phyloP scores from a whole-genome alignment of 2,329 filamentous ascomycete species.

The Fusarium heterosporum region DNA sequence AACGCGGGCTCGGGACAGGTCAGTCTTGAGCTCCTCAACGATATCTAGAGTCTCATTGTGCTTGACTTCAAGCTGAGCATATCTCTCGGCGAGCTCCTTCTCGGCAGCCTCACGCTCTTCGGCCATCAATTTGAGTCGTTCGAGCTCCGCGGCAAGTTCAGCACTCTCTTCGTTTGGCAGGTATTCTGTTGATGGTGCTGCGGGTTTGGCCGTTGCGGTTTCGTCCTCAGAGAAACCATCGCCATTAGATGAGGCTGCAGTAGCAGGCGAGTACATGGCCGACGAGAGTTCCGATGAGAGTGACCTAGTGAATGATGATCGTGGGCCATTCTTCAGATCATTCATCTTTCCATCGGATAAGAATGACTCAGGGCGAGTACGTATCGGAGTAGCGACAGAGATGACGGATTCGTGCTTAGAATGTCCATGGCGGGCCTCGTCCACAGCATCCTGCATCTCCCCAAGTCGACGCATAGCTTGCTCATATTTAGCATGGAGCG shows the following conservation, averaged over 20 bases:
- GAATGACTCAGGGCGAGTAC: conserved; percentile 80
- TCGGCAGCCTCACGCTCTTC: conserved; percentile 82
- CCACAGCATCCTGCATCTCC: conserved; percentile 85
- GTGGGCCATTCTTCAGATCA: conserved; percentile 73
- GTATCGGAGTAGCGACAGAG: conserved; percentile 62
- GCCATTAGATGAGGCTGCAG: conserved; percentile 71
- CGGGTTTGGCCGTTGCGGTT: conserved; percentile 60
- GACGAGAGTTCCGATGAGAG: conserved; percentile 95
- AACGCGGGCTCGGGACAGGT: conserved; percentile 81
- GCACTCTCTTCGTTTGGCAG: conserved; percentile 55
- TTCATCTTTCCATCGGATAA: conserved; percentile 80
- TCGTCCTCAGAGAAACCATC: conserved; percentile 58
- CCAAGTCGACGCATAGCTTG: conserved; percentile 84
- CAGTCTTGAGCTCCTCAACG: conserved; percentile 90
- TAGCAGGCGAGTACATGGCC: conserved; percentile 79
- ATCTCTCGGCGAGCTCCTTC: conserved; percentile 78
- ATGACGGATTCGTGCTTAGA: conserved; percentile 67
- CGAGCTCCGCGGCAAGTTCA: conserved; percentile 72
- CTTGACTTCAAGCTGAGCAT: conserved; percentile 83
- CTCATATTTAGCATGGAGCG: conserved; percentile 89
- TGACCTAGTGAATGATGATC: conserved; percentile 82
- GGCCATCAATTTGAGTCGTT: conserved; percentile 76
- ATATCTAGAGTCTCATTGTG: conserved; percentile 86
- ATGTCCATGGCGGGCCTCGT: conserved; percentile 78
- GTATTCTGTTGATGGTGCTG: conserved; percentile 52